Evolutionary conservation across 2,329 filamentous ascomycete genomes (phyloP).

Genomic region (Mycosphaerella arachidis): DNA sequence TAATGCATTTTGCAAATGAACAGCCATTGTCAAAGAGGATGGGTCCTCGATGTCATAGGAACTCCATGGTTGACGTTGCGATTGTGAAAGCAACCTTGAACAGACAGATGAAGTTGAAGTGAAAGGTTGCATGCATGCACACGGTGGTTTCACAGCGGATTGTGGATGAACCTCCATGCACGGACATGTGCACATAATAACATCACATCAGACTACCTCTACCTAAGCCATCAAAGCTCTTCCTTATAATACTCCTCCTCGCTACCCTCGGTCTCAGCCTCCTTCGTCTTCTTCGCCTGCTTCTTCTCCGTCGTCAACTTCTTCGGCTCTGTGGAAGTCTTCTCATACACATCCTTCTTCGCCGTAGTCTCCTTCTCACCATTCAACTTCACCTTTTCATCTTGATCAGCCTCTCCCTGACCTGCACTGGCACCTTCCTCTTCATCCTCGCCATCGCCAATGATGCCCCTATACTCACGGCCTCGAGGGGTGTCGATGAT

Average conservation of each 20-base stretch:
- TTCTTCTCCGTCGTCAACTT: constrained; percentile 9
- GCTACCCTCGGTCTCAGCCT: constrained; percentile 15
- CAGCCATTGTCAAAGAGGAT: not conserved
- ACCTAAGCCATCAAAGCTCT: constrained; percentile 16
- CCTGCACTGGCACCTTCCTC: constrained; percentile 33
- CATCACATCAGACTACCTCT: not conserved
- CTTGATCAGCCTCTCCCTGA: not conserved
- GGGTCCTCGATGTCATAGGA: no score
- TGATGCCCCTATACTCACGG: constrained; percentile 64
- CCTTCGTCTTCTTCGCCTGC: constrained; percentile 7
- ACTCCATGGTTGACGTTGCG: no score
- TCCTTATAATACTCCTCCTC: constrained; percentile 28
- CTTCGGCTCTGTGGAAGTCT: constrained; percentile 21
- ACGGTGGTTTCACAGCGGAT: no score
- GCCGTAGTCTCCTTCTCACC: constrained; percentile 3
- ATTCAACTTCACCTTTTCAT: constrained; percentile 13
- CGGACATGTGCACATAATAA: not conserved
- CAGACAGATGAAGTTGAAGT: no score
- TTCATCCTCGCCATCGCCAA: constrained; percentile 56
- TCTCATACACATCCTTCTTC: constrained; percentile 13
- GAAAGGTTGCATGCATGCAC: no score
- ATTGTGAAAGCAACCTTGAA: no score
- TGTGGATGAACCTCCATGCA: not conserved
- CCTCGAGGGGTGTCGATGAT: constrained; percentile 65
- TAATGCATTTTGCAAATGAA: not conserved